phyloP scores from a whole-genome alignment of 148 eudicot species.

The Heliamphora exappendiculata region DNA sequence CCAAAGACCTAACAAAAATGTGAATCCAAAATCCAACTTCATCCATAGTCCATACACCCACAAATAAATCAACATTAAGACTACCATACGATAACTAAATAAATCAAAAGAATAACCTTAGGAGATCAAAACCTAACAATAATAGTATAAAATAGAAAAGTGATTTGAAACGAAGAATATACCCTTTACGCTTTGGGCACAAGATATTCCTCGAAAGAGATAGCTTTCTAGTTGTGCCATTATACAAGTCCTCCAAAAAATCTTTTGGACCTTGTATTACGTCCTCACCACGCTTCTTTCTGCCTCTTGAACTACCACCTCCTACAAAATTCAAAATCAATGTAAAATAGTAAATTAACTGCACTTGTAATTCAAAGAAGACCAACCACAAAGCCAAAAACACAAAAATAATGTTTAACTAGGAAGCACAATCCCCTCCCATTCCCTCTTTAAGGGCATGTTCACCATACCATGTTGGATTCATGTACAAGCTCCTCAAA shows the following conservation, averaged over 20 bases:
- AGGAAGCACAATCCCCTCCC: constrained; percentile 50
- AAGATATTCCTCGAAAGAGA: constrained; percentile 57
- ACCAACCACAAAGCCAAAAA: constrained; percentile 25
- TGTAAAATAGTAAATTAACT: neutral
- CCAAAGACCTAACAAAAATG: neutral
- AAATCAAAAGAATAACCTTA: neutral
- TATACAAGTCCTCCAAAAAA: constrained; percentile 72
- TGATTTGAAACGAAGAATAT: neutral
- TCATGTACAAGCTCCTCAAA: too few species aligned
- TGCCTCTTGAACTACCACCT: constrained; percentile 45
- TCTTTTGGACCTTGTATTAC: constrained; percentile 51
- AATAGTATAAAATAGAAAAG: neutral
- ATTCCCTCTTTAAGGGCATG: constrained; percentile 78
- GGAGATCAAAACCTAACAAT: neutral
- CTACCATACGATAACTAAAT: neutral
- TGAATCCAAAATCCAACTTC: neutral
- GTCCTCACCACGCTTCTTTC: constrained; percentile 66
- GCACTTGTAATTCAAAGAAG: neutral
- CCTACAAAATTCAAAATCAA: constrained; percentile 20
- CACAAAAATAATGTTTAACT: constrained; percentile 50
- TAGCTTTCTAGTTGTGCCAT: constrained; percentile 59
- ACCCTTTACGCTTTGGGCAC: constrained; percentile 74
- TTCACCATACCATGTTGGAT: too few species aligned
- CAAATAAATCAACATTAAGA: neutral
- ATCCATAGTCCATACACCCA: neutral